Evolutionary conservation across 2,329 filamentous ascomycete genomes (phyloP), one percentile per base, ranked within the genome.

Genomic region (Xylariaceae sp.): DNA sequence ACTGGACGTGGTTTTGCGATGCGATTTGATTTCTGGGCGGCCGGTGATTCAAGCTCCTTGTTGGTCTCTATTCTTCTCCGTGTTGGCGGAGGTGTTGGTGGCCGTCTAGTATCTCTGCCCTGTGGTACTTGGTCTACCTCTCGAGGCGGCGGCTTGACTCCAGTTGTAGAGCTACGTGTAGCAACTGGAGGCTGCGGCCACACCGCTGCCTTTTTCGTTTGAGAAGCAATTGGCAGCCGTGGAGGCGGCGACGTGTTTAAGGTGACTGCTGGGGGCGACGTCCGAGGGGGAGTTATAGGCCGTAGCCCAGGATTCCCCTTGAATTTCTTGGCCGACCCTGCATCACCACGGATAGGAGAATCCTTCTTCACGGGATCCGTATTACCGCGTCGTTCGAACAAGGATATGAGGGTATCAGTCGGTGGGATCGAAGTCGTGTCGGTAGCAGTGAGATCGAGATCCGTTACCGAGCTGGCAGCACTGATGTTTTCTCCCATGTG

Each of bases 361-460:
- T 22, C 36, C 45, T 59, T 61, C 55, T 63, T 66, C 17, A 56
- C 44, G 14, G 56, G 60, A 32, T 58, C 56, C 14, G 40, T 51
- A 23, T 54, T 54, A 12, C 46, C 50, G 34, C 68, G 73, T 51
- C 74, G 70, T 64, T 90, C 85, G 54, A 88, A 88, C 67, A 87
- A 74, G 32, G 77, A 77, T 43, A 88, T 83, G 17, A 88, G 69
- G 4, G 81, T 77, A 3, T 72, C 79, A 0, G 84, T 83, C 0
- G 84, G 74, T 20, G 77, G 69, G 40, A 86, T 82, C 5, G 80
- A 70, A 1, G 71, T 74, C 8, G 77, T 76, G 59, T 86, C 79
- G 11, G 73, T 60, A 12, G 45, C 67, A n/a, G n/a, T n/a, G 14
- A 66, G 52, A 27, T 69, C 67, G 33, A 63, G 51, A 44, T 63